Evolutionary conservation across 176 grass and related monocot genomes (phyloP).

Genomic region (Leersia perrieri): DNA sequence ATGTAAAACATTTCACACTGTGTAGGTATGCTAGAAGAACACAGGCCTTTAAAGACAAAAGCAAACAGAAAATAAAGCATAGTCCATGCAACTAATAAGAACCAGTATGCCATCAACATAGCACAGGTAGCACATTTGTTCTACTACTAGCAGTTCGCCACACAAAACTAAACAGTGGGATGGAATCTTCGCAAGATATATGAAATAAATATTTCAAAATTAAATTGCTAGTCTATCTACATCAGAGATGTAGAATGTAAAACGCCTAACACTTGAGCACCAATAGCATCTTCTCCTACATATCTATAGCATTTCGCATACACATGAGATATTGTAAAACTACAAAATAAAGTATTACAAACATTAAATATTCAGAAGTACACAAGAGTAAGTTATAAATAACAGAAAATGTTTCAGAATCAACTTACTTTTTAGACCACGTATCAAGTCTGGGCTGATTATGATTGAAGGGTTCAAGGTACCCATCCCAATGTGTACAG

Average conservation of each 20-base stretch:
- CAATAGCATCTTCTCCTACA: neutral
- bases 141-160: neutral
- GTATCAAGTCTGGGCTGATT: conserved; percentile 71
- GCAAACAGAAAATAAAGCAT: neutral
- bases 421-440: conserved; percentile 81
- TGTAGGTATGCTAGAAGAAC: neutral
- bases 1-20: neutral
- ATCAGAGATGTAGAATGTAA: neutral
- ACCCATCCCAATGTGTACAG: conserved; percentile 11
- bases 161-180: conserved; percentile 1
- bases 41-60: neutral
- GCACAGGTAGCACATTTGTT: neutral
- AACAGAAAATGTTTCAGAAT: conserved; percentile 7
- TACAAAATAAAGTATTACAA: neutral
- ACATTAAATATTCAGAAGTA: conserved; percentile 16
- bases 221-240: too few species aligned
- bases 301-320: conserved; percentile 10
- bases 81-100: neutral
- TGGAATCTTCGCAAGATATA: neutral
- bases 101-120: neutral
- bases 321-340: neutral
- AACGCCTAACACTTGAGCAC: neutral
- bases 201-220: too few species aligned
- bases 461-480: conserved; percentile 58
- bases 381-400: conserved; percentile 6